Conservation (phyloP, 2,329 filamentous ascomycete species). For the Fusarium sp. region DNA sequence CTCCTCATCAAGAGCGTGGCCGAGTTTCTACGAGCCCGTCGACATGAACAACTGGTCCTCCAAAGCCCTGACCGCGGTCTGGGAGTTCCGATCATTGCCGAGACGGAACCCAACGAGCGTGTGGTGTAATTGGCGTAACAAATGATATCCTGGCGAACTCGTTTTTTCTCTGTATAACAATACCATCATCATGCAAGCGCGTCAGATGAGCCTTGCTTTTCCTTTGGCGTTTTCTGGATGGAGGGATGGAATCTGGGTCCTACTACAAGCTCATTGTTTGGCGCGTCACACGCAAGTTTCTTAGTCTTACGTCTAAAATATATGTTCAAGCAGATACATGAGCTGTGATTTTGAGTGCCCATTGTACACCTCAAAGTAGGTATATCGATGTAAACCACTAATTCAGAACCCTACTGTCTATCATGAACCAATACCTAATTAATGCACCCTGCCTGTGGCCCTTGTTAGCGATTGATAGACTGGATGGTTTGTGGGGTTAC, state of each 20-base stretch:
- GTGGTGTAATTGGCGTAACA: slow-evolving; percentile 67
- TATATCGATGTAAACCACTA: too few species aligned
- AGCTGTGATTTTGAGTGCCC: background rate
- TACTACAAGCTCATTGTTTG: slow-evolving; percentile 39
- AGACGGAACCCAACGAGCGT: slow-evolving; percentile 83
- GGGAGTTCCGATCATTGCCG: slow-evolving; percentile 85
- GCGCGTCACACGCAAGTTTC: slow-evolving; percentile 39
- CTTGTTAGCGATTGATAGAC: slow-evolving; percentile 11
- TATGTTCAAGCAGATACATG: background rate
- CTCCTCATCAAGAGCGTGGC: slow-evolving; percentile 94
- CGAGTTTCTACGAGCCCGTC: slow-evolving; percentile 87
- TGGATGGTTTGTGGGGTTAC: slow-evolving; percentile 34
- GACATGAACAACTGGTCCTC: slow-evolving; percentile 92
- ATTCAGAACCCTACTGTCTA: too few species aligned
- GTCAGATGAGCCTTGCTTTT: slow-evolving; percentile 32
- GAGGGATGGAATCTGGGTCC: slow-evolving; percentile 30
- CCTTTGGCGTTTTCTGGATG: slow-evolving; percentile 34
- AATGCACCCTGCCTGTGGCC: background rate
- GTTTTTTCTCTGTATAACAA: slow-evolving; percentile 33
- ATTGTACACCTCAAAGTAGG: background rate
- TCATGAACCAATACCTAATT: background rate
- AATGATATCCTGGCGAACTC: background rate
- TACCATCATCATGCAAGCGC: slow-evolving; percentile 31
- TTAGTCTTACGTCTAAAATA: slow-evolving; percentile 37
- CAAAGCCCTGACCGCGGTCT: slow-evolving; percentile 93